Percentiles rank a stretch among this genome's conserved stretches.
Evolutionary conservation across 2,329 filamentous ascomycete species (phyloP).

Genomic region (Geoglossum cookeanum): DNA sequence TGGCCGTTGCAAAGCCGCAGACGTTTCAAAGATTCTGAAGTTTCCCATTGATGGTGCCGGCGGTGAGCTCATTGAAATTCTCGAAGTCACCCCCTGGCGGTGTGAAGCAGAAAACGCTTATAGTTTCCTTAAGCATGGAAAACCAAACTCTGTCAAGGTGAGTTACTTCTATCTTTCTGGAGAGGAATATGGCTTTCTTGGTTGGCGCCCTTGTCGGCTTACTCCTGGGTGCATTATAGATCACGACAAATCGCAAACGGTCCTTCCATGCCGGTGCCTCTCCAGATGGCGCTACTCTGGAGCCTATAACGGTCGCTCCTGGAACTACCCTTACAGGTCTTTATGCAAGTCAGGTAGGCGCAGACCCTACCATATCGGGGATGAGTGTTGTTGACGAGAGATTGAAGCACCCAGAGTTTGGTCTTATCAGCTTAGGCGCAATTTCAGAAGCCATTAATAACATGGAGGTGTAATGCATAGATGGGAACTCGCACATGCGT

Average conservation of each 20-base stretch:
- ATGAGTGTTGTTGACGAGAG: neutral
- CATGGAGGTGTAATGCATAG: neutral
- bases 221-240: slow-evolving; percentile 1
- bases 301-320: slow-evolving; percentile 1
- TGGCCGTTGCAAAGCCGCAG: neutral
- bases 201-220: neutral
- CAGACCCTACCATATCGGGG: neutral
- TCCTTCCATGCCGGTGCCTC: slow-evolving; percentile 1
- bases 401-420: neutral
- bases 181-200: neutral
- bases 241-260: slow-evolving; percentile 5
- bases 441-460: slow-evolving; percentile 3
- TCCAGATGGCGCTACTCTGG: neutral
- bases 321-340: slow-evolving; percentile 3
- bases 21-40: neutral
- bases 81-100: neutral
- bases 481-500: no score
- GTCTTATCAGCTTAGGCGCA: slow-evolving; percentile 3
- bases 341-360: slow-evolving; percentile 3
- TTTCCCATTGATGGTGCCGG: slow-evolving; percentile 4
- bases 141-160: slow-evolving; percentile 1
- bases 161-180: neutral
- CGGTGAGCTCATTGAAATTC: slow-evolving; percentile 3
- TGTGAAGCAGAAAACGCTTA: slow-evolving; percentile 2
- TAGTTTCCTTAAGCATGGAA: slow-evolving; percentile 1